Evolutionary conservation across 495 filamentous ascomycete genomes (phyloP), one percentile per base, ranked within the genome.

Genomic region (Cercophora samala): DNA sequence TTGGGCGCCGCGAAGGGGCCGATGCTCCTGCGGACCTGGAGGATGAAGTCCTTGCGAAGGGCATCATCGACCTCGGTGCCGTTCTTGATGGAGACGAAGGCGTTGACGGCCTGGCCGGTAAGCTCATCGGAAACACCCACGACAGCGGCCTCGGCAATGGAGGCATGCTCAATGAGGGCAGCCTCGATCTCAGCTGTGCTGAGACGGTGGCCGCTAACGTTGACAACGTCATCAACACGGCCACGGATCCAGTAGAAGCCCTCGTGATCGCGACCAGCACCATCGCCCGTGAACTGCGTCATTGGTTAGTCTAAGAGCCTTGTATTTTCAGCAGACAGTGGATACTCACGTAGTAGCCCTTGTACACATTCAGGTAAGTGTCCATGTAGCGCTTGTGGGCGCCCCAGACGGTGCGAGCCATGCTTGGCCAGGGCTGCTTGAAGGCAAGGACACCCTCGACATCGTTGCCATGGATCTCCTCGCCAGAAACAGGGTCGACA

Each of bases 211-310:
- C 95, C 95, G 67, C 89, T 93, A 61, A 99, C 95, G 76, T 98
- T 99, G 75, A 99, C 94, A 64, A 98, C 95, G 72, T 99, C 95
- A 75, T 99, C 95, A 29, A 98, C 95, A 81, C 95, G 92, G 60
- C 95, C 96, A 65, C 96, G 93, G 79, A 99, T 98, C 96, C 96
- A 98, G 86, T 98, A 98, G 83, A 98, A 98, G 62, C 95, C 95
- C 70, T 99, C 96, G 79, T 97, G 92, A 77, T 99, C 95, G 73
- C 96, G 91, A 69, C 91, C 96, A 65, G 96, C 95, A 71, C 96
- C 96, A 77, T 99, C 95, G 69, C 95, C 95, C 24, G 96, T 99
- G 86, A 98, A 99, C 92, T 97, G 72, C 4, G 58, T 25, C 18
- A 22, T 19, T 8, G 4, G 73, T 87, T 66, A 85, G 77, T 67